Base-by-base conservation (phyloP, 495 filamentous ascomycete genomes). In the Penicillium samsonianum region DNA sequence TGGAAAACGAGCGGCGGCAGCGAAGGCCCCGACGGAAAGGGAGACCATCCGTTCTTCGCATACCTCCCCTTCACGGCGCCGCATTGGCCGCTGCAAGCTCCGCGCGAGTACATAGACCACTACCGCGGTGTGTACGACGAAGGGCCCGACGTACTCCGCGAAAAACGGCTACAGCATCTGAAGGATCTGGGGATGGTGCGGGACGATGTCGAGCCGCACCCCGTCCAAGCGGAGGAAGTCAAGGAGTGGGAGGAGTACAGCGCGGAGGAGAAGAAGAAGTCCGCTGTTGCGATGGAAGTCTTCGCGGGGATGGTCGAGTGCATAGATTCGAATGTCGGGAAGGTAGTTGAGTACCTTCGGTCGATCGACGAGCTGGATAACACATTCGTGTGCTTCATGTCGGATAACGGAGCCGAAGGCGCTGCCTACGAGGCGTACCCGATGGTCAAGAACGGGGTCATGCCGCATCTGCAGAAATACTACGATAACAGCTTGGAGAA, bases 261-360 rank as follows among this genome's bases (percentile, higher is more conserved):
- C 1, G 53, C 70, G 0, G 74, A 82, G 35, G 80, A 84, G 63
- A 71, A 79, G 66, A 76, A 71, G 30, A 76, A 76, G 44, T 85
- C 83, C 5, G 66, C 72, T 12, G 76, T 78, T 6, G 78, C 79
- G 1, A 86, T 87, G 82, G 85, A 86, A 64, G 74, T 80, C 17
- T 87, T 82, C 60, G 85, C 84, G 0, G 84, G 75, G 0, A 87
- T 87, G 84, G 84, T 87, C 1, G 82, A 87, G 55, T 76, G 75
- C 51, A 85, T 86, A 56, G 84, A 87, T 60, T 60, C 71, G 33
- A 85, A 87, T 54, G 80, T 88, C 20, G 83, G 83, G 35, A 80
- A 80, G 54, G 79, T 86, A 2, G 72, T 85, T 52, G 67, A 80
- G 25, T 82, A 84, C 58, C 71, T 86, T 9, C 69, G 79, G 35